These are phyloP conservation scores for Biscogniauxia marginata DNA, from an alignment of 2,329 filamentous ascomycete genomes.

Conservation along the genomic window DNA sequence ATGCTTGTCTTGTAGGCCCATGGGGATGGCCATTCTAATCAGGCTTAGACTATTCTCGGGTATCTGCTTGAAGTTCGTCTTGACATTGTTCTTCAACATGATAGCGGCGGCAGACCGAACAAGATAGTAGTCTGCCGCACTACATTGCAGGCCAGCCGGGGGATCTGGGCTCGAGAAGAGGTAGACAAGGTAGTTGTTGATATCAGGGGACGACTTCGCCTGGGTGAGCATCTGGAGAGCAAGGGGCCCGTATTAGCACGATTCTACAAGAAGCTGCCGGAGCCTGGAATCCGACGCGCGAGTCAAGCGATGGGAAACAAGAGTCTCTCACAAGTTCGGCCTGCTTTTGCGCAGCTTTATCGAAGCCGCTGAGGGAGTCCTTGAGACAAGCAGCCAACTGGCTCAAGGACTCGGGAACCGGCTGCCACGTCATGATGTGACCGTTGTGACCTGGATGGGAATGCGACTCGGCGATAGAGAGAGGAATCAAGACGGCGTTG, in stretches of 20 bases:
- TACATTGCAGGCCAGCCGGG: constrained; percentile 59
- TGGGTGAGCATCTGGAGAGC: constrained; percentile 79
- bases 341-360: constrained; percentile 79
- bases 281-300: constrained; percentile 8
- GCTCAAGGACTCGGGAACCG: constrained; percentile 78
- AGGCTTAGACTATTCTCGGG: constrained; percentile 70
- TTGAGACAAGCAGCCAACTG: constrained; percentile 87
- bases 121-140: constrained; percentile 63
- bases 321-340: constrained; percentile 71
- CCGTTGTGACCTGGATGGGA: not conserved
- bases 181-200: constrained; percentile 96
- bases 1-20: constrained; percentile 78
- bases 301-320: constrained; percentile 3
- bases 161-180: constrained; percentile 73
- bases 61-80: constrained; percentile 71
- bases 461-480: constrained; percentile 6
- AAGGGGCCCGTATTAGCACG: constrained; percentile 24
- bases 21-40: constrained; percentile 75
- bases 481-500: too few species aligned
- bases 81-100: constrained; percentile 94
- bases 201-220: constrained; percentile 84
- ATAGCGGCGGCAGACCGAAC: constrained; percentile 86
- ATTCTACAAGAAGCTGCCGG: constrained; percentile 12
- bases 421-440: constrained; percentile 83
- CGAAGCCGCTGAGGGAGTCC: constrained; percentile 85